Evolutionary conservation across 371 early-diverging fungal species (phyloP), one percentile per base, ranked within the genome.

Genomic region (Dentiscutata heterogama): DNA sequence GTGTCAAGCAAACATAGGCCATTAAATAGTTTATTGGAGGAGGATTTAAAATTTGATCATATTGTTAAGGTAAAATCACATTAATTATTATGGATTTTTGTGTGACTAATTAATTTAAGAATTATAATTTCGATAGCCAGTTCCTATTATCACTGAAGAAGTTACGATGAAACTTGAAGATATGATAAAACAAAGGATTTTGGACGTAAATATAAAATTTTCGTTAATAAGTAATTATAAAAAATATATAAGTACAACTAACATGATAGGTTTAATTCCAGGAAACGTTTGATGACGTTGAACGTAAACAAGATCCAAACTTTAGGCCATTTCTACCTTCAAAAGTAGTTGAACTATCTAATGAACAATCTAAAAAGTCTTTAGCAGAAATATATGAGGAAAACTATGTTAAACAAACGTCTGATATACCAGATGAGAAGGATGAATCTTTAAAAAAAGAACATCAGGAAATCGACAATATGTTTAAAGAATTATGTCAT

Each of bases 131-230:
- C 39, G 35, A 31, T 85, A 93, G 89, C 97, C 99, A 20, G 97
- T 96, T 0, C 99, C 99, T 6, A 94, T 98, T 18, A 94, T 97
- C 67, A 98, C 99, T 0, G 95, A 96, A 84, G 97, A 98, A 86
- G 88, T 91, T 2, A 98, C 98, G 0, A 86, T 89, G 81, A 90
- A 95, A 11, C 90, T 99, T 39, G 98, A 98, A 85, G 97, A 97
- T 39, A 85, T 97, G 82, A 99, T 99, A 87, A 95, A 95, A 87
- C 93, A 93, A 79, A 95, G 98, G 72, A 97, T 99, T 85, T 58
- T 93, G 31, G 93, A 94, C 82, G 89, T 91, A 84, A 89, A 75
- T 31, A 14, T 13, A 6, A 67, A 7, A 20, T 8, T 71, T 53
- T 80, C 16, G 63, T 27, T 20, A 29, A 83, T 8, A 29, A n/a